phyloP scores from a whole-genome alignment of 2,329 filamentous ascomycete genomes.

The Aspergillus cejpii region DNA sequence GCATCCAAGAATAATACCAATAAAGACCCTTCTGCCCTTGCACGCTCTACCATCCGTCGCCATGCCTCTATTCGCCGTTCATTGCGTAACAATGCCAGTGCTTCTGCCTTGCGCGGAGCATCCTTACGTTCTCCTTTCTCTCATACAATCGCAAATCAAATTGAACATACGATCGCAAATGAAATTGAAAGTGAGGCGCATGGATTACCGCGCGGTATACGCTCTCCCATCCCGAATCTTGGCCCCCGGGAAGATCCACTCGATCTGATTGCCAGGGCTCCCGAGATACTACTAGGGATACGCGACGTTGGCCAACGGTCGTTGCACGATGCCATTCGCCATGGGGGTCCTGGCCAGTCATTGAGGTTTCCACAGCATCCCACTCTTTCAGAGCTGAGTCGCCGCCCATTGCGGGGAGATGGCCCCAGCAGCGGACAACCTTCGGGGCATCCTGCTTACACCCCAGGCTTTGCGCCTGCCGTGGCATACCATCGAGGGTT shows the following conservation, averaged over 20 bases:
- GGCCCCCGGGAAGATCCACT: conserved; percentile 26
- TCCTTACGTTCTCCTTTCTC: conserved; percentile 28
- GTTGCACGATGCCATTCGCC: conserved; percentile 31
- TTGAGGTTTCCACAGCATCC: conserved; percentile 35
- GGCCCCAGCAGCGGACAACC: conserved; percentile 13
- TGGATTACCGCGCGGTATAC: conserved; percentile 18
- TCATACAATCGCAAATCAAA: conserved; percentile 24
- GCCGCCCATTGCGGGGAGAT: conserved; percentile 18
- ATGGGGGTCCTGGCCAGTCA: conserved; percentile 29
- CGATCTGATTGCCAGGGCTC: conserved; percentile 18
- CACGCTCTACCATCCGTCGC: conserved; percentile 55
- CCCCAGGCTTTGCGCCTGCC: conserved; percentile 43
- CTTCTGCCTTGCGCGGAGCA: conserved; percentile 24
- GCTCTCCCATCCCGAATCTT: conserved; percentile 24
- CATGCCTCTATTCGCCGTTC: conserved; percentile 36
- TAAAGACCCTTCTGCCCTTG: conserved; percentile 50
- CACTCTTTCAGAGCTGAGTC: conserved; percentile 23
- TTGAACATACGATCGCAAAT: conserved; percentile 26
- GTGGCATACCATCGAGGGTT: conserved; percentile 24
- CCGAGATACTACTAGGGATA: conserved; percentile 23
- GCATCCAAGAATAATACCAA: conserved; percentile 36
- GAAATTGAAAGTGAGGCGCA: conserved; percentile 28
- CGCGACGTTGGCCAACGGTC: conserved; percentile 33
- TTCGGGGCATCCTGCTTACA: conserved; percentile 27
- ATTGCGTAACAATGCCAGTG: conserved; percentile 20